Evolutionary conservation across 768 basidiomycete species (phyloP).

Genomic region (Cystobasidiopsis lactophilus): DNA sequence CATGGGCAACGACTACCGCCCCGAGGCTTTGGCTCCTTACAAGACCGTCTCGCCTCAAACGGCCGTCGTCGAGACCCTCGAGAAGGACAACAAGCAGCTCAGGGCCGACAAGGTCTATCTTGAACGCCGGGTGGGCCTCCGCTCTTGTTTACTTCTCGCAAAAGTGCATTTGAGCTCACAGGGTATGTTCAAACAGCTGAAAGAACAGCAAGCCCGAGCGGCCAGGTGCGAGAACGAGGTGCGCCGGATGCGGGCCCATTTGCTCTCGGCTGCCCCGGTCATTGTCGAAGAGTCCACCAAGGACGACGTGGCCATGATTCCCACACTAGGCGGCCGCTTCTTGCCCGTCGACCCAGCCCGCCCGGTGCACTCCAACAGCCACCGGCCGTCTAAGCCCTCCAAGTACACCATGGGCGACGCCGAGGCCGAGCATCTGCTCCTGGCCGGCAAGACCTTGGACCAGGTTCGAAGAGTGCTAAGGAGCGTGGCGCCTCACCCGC

Average conservation of each 20-base stretch:
- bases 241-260: neutral
- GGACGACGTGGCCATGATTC: neutral
- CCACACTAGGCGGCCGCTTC: no score
- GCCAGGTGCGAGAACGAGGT: neutral
- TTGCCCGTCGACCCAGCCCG: no score
- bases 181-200: neutral
- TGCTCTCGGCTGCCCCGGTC: neutral
- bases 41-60: neutral
- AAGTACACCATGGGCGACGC: constrained; percentile 17
- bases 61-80: neutral
- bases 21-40: neutral
- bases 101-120: neutral
- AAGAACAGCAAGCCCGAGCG: neutral
- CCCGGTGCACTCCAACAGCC: neutral
- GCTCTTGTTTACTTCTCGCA: neutral
- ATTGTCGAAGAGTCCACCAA: neutral
- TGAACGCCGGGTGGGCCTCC: neutral
- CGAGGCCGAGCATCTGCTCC: constrained; percentile 16
- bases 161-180: neutral
- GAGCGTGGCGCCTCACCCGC: neutral
- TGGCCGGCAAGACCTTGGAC: constrained; percentile 9
- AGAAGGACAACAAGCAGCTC: constrained; percentile 6
- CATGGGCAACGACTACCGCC: neutral
- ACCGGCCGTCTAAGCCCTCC: neutral
- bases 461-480: constrained; percentile 10